Evolutionary conservation across 2,329 filamentous ascomycete genomes (phyloP).

Genomic region (Sclerotiophoma versabilis): DNA sequence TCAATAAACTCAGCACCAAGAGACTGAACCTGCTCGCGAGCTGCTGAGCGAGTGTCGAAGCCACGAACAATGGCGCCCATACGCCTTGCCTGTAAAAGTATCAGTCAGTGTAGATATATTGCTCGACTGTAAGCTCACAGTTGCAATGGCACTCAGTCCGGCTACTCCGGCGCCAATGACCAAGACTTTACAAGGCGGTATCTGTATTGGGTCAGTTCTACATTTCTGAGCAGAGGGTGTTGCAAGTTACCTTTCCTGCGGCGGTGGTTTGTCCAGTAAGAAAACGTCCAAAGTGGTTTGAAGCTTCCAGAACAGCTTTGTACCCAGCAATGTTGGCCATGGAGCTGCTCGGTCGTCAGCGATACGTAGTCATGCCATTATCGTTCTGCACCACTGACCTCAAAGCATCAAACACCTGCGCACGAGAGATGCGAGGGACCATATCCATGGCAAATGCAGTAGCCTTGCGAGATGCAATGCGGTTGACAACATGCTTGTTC

Average conservation of each 20-base stretch:
- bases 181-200: slow-evolving; percentile 87
- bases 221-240: not conserved
- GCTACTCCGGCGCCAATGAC: slow-evolving; percentile 92
- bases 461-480: slow-evolving; percentile 72
- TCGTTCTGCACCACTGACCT: slow-evolving; percentile 34
- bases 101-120: not conserved
- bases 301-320: slow-evolving; percentile 88
- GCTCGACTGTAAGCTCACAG: slow-evolving; percentile 54
- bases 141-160: slow-evolving; percentile 86
- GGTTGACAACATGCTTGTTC: slow-evolving; percentile 77
- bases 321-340: slow-evolving; percentile 97
- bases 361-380: not conserved
- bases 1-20: slow-evolving; percentile 90
- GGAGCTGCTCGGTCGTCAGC: slow-evolving; percentile 62
- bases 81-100: slow-evolving; percentile 65
- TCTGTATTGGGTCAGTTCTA: slow-evolving; percentile 58
- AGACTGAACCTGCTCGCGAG: slow-evolving; percentile 87
- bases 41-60: slow-evolving; percentile 89
- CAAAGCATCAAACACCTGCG: slow-evolving; percentile 86
- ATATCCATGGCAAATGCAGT: slow-evolving; percentile 92
- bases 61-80: slow-evolving; percentile 89
- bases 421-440: slow-evolving; percentile 87
- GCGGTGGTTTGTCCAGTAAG: slow-evolving; percentile 89
- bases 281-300: slow-evolving; percentile 87
- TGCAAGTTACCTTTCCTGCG: slow-evolving; percentile 64